phyloP scores from a whole-genome alignment of 345 rosid species.

The Syzygium grande region DNA sequence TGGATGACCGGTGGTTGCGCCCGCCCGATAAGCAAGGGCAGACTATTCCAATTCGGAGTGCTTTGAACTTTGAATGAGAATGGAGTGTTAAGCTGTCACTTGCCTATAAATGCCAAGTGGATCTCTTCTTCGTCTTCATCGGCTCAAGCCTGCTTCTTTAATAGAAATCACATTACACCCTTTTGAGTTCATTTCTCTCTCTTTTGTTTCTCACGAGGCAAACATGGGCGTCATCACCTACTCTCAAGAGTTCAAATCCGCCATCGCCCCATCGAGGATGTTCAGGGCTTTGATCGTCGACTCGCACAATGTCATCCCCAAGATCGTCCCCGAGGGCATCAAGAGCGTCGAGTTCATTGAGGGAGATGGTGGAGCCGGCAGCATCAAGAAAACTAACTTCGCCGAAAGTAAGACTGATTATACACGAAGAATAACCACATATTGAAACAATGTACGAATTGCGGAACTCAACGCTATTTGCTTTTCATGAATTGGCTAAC shows the following conservation, averaged over 20 bases:
- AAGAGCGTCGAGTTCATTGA: not conserved
- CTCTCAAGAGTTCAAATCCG: not conserved
- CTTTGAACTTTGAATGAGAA: not conserved
- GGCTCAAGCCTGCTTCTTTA: not conserved
- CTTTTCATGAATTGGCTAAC: not conserved
- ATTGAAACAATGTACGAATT: too few species aligned
- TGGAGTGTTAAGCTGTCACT: not conserved
- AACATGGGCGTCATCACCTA: not conserved
- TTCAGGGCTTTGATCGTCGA: conserved; percentile 1
- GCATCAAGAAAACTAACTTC: conserved; percentile 1
- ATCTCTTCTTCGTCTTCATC: not conserved
- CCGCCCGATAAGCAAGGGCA: not conserved
- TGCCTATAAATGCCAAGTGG: not conserved
- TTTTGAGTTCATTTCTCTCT: too few species aligned
- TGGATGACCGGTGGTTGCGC: not conserved
- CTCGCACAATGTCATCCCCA: not conserved
- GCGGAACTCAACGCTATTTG: not conserved
- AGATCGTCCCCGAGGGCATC: not conserved
- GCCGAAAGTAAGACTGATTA: not conserved
- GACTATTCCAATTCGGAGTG: not conserved
- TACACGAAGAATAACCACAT: not conserved
- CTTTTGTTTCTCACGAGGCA: not conserved
- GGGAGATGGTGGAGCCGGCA: not conserved
- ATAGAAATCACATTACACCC: not conserved
- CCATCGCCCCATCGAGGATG: not conserved